A percentile compares a stretch with the other conserved stretches of the same genome.
Conservation (phyloP, 495 filamentous ascomycete genomes). For the Rhizodiscina lignyota region DNA sequence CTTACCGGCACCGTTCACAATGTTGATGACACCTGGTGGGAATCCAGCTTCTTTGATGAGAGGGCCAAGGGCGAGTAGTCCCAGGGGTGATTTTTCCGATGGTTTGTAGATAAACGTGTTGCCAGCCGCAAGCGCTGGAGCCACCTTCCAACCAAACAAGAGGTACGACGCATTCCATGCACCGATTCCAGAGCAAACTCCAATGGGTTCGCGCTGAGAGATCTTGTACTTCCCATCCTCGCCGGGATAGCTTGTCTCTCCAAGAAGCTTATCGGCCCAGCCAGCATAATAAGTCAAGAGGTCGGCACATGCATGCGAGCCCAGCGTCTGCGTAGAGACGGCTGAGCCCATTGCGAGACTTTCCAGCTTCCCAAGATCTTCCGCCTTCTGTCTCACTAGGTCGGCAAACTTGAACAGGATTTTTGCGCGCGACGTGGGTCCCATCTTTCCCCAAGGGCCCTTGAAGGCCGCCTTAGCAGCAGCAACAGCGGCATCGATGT, state of each 20-base stretch:
- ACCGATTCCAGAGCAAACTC: constrained; percentile 20
- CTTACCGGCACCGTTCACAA: not conserved
- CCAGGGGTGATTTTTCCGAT: constrained; percentile 1
- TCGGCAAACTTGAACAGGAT: constrained; percentile 17
- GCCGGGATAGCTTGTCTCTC: constrained; percentile 8
- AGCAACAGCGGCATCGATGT: too few relatives aligned
- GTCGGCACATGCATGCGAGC: too few relatives aligned
- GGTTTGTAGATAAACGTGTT: constrained; percentile 1
- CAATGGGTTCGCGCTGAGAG: constrained; percentile 20
- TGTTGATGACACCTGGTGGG: not conserved
- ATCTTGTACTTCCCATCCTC: constrained; percentile 23
- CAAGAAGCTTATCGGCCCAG: constrained; percentile 11
- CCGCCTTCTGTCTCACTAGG: constrained; percentile 7
- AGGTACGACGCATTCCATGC: constrained; percentile 19
- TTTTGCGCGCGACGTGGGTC: too few relatives aligned
- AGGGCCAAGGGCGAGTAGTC: not conserved
- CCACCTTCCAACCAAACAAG: not conserved
- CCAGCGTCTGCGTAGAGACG: not conserved
- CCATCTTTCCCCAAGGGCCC: too few relatives aligned
- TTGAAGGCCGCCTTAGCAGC: too few relatives aligned
- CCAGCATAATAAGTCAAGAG: too few relatives aligned
- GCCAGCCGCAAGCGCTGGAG: not conserved
- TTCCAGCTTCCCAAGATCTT: constrained; percentile 9
- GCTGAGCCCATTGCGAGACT: constrained; percentile 9
- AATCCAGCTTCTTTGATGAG: constrained; percentile 2